These are phyloP conservation scores for Castanea crenata DNA, from an alignment of 306 rosid species.

Conservation along the genomic window DNA sequence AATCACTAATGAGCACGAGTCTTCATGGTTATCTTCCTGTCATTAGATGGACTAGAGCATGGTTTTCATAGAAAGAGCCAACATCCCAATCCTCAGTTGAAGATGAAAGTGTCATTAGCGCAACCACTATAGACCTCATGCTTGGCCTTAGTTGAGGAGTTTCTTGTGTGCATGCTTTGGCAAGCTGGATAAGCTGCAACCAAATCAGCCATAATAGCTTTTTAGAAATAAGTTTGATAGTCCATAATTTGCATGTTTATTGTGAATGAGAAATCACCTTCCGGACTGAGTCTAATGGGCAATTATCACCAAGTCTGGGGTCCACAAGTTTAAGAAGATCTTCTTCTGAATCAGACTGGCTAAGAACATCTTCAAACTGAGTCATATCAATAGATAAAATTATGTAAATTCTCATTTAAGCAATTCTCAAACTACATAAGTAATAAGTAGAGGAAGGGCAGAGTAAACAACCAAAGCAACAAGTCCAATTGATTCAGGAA, in stretches of 20 bases:
- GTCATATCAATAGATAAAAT: conserved; percentile 11
- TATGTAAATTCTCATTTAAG: background rate
- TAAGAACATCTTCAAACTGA: conserved; percentile 66
- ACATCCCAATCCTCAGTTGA: conserved; percentile 68
- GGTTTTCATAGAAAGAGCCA: conserved; percentile 60
- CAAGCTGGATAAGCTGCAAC: conserved; percentile 64
- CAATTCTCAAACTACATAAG: background rate
- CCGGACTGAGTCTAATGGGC: conserved; percentile 46
- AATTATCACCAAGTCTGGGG: conserved; percentile 44
- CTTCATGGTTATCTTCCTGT: conserved; percentile 42
- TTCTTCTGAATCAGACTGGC: conserved; percentile 43
- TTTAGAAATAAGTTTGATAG: background rate
- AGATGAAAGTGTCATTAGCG: conserved; percentile 67
- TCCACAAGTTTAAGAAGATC: conserved; percentile 52
- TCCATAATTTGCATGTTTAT: background rate
- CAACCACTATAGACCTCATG: conserved; percentile 79
- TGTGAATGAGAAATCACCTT: conserved; percentile 40
- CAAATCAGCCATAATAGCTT: background rate
- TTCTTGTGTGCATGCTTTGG: conserved; percentile 72
- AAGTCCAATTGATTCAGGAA: conserved; percentile 54
- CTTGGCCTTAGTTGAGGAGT: conserved; percentile 79
- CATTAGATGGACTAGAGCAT: conserved; percentile 44
- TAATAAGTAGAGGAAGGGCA: background rate
- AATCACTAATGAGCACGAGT: background rate
- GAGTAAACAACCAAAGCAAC: conserved; percentile 56